A percentile compares a stretch with the other conserved stretches of the same genome.
Evolutionary conservation across 1,139 yeast genomes (phyloP).

Genomic region (Magnusiomyces starmeri): DNA sequence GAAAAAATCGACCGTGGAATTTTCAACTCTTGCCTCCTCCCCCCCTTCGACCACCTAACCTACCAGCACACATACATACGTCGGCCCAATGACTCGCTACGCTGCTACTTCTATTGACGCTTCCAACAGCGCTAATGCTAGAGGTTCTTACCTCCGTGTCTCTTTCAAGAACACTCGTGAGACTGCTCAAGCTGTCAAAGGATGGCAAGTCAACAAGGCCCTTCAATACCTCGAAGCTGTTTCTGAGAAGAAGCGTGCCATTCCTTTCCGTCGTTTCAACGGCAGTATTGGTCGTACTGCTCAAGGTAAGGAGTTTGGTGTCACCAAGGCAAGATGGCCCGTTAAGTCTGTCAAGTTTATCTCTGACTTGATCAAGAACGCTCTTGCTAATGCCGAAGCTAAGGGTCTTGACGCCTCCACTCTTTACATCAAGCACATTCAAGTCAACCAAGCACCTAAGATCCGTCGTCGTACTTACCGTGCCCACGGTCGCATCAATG

Average conservation of each 20-base stretch:
- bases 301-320: constrained; percentile 99
- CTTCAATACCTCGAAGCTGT: constrained; percentile 95
- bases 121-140: constrained; percentile 98
- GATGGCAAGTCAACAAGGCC: constrained; percentile 96
- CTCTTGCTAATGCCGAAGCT: constrained; percentile 98
- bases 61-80: constrained; percentile 15
- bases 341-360: constrained; percentile 95
- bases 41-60: constrained; percentile 12
- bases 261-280: constrained; percentile 98
- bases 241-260: constrained; percentile 97
- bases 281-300: constrained; percentile 98
- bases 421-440: constrained; percentile 94
- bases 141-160: constrained; percentile 99
- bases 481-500: constrained; percentile 99
- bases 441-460: constrained; percentile 99
- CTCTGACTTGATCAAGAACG: constrained; percentile 92
- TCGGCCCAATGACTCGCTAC: constrained; percentile 74
- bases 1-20: constrained; percentile 4
- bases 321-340: constrained; percentile 99
- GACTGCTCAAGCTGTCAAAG: constrained; percentile 96
- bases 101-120: constrained; percentile 99
- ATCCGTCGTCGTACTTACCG: constrained; percentile 99
- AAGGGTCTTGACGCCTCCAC: constrained; percentile 96
- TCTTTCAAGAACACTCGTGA: constrained; percentile 99
- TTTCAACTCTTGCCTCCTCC: constrained; percentile 4